Evolutionary conservation across 2,329 filamentous ascomycete genomes (phyloP).

Genomic region (Fusarium nygamai): DNA sequence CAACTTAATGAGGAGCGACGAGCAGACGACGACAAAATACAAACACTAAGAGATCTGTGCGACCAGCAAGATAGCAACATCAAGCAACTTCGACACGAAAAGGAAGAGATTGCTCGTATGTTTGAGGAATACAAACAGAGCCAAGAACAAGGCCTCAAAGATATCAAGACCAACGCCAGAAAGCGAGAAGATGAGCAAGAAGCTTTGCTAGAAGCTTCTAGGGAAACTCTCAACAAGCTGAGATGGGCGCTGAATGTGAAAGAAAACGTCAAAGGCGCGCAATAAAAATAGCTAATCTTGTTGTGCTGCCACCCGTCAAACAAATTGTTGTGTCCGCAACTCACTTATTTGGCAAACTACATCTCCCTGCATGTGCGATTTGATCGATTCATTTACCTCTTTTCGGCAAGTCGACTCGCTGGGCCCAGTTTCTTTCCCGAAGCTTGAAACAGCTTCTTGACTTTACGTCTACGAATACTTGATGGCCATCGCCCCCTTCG

Average conservation of each 20-base stretch:
- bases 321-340: neutral
- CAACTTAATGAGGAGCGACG: slow-evolving; percentile 64
- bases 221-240: slow-evolving; percentile 72
- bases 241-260: slow-evolving; percentile 78
- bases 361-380: neutral
- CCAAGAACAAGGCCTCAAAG: slow-evolving; percentile 68
- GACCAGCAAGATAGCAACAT: slow-evolving; percentile 79
- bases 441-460: slow-evolving; percentile 13
- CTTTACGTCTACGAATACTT: slow-evolving; percentile 32
- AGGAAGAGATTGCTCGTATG: slow-evolving; percentile 66
- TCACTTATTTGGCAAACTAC: neutral
- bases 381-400: neutral
- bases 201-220: slow-evolving; percentile 65
- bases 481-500: slow-evolving; percentile 32
- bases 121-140: slow-evolving; percentile 73
- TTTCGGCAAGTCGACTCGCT: slow-evolving; percentile 1
- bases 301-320: neutral
- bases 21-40: slow-evolving; percentile 71
- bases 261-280: slow-evolving; percentile 65
- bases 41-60: slow-evolving; percentile 72
- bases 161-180: slow-evolving; percentile 67
- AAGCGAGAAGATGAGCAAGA: slow-evolving; percentile 70
- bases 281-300: slow-evolving; percentile 49
- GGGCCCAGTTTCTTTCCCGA: slow-evolving; percentile 7
- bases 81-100: slow-evolving; percentile 67